Percentiles rank a stretch among this genome's conserved stretches.
Conservation (phyloP, 2,329 filamentous ascomycete species). For the Fusarium miscanthi region DNA sequence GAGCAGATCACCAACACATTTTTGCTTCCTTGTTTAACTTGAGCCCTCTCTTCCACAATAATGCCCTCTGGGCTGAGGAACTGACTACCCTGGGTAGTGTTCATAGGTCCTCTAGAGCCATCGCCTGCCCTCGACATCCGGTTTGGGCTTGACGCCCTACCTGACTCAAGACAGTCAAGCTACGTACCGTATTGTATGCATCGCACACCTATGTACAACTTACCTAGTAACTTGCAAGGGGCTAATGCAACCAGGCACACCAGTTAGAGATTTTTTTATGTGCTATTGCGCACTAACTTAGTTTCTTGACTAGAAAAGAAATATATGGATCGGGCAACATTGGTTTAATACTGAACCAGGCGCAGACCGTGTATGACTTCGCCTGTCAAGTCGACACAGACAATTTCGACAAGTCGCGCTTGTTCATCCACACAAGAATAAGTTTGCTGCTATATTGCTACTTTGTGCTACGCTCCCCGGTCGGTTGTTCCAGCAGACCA, state of each 20-base stretch:
- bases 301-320: neutral
- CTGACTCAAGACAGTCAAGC: conserved; percentile 27
- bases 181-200: conserved; percentile 10
- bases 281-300: conserved; percentile 10
- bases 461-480: neutral
- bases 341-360: conserved; percentile 2
- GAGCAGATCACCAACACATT: neutral
- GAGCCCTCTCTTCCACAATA: neutral
- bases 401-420: conserved; percentile 9
- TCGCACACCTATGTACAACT: neutral
- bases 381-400: conserved; percentile 5
- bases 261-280: conserved; percentile 25
- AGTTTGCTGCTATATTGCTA: conserved; percentile 8
- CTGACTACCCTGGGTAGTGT: neutral
- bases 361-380: conserved; percentile 5
- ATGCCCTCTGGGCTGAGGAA: neutral
- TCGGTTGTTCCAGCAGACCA: neutral
- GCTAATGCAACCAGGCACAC: conserved; percentile 24
- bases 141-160: conserved; percentile 25
- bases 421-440: conserved; percentile 14
- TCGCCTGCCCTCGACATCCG: conserved; percentile 6
- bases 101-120: neutral
- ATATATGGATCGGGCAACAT: neutral
- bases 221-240: conserved; percentile 10
- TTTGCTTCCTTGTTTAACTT: conserved; percentile 16